A percentile compares a stretch with the other conserved stretches of the same genome.
Evolutionary conservation across 2,329 filamentous ascomycete genomes (phyloP).

Genomic region (Kalmusia sp.): DNA sequence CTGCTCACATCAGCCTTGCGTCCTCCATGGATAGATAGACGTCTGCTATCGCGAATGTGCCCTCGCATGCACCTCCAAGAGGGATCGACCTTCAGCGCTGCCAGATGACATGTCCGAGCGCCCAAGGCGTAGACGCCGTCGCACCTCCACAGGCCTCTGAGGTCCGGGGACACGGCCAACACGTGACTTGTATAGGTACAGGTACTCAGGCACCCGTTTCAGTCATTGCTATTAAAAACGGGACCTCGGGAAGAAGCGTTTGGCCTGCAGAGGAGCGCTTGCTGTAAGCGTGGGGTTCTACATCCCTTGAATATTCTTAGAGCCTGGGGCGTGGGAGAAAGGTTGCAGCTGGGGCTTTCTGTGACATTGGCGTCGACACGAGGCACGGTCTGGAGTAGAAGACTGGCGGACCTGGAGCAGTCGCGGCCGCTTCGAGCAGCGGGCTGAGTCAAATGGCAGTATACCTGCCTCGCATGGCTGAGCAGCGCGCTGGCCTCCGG

Average conservation of each 20-base stretch:
- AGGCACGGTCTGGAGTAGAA: slow-evolving; percentile 9
- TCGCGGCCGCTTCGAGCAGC: slow-evolving; percentile 7
- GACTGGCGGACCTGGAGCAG: slow-evolving; percentile 3
- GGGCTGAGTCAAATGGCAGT: slow-evolving; percentile 17
- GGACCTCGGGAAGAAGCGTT: background rate
- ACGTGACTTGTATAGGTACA: background rate
- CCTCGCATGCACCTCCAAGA: background rate
- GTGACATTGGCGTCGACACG: slow-evolving; percentile 19
- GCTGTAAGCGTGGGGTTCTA: background rate
- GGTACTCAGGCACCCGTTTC: background rate
- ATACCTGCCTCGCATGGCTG: slow-evolving; percentile 9
- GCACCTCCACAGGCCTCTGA: background rate
- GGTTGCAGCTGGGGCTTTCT: slow-evolving; percentile 17
- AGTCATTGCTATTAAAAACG: background rate
- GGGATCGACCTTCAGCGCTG: too few relatives aligned
- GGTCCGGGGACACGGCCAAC: background rate
- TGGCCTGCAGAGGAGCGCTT: background rate
- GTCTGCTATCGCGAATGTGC: background rate
- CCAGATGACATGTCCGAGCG: background rate
- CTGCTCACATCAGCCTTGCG: slow-evolving; percentile 6
- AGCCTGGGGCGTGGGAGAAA: slow-evolving; percentile 11
- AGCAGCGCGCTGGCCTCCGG: slow-evolving; percentile 6
- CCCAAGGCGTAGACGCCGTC: background rate
- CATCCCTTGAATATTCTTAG: slow-evolving; percentile 5
- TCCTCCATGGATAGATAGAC: too few relatives aligned